Evolutionary conservation across 2,329 filamentous ascomycete genomes (phyloP).

Genomic region (Plectosphaerella cucumerina): DNA sequence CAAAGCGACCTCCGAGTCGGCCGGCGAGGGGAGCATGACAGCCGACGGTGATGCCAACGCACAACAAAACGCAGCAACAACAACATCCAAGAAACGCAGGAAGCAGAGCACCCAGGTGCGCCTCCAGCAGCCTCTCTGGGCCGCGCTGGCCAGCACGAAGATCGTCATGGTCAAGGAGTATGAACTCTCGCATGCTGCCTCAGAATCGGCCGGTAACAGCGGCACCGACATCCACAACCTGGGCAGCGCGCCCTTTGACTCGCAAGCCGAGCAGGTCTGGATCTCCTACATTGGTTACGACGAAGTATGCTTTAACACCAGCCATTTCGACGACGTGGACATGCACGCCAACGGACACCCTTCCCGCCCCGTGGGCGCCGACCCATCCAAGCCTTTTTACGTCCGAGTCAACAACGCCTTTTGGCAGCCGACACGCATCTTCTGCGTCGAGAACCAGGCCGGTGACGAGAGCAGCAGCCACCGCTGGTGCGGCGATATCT

Average conservation of each 20-base stretch:
- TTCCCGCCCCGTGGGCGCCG: slow-evolving; percentile 46
- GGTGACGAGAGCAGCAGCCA: slow-evolving; percentile 32
- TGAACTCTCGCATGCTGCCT: slow-evolving; percentile 72
- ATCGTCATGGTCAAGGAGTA: slow-evolving; percentile 93
- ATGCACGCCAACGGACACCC: slow-evolving; percentile 19
- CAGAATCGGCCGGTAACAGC: slow-evolving; percentile 69
- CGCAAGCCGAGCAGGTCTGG: slow-evolving; percentile 70
- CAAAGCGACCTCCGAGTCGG: slow-evolving; percentile 39
- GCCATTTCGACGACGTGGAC: slow-evolving; percentile 51
- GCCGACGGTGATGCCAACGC: slow-evolving; percentile 49
- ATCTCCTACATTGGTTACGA: slow-evolving; percentile 76
- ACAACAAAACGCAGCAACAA: slow-evolving; percentile 51
- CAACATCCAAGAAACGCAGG: slow-evolving; percentile 74
- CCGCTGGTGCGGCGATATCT: slow-evolving; percentile 69
- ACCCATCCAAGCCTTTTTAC: slow-evolving; percentile 71
- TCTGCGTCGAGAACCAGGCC: slow-evolving; percentile 36
- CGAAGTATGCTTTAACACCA: slow-evolving; percentile 73
- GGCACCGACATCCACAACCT: slow-evolving; percentile 74
- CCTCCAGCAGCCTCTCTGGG: slow-evolving; percentile 89
- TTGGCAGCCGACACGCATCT: slow-evolving; percentile 75
- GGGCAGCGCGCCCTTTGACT: slow-evolving; percentile 69
- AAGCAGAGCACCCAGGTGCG: slow-evolving; percentile 89
- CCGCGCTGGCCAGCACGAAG: slow-evolving; percentile 90
- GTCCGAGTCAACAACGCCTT: slow-evolving; percentile 74
- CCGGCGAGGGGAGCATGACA: slow-evolving; percentile 35